phyloP scores from a whole-genome alignment of 331 rosid species.

The Phaseolus coccineus region DNA sequence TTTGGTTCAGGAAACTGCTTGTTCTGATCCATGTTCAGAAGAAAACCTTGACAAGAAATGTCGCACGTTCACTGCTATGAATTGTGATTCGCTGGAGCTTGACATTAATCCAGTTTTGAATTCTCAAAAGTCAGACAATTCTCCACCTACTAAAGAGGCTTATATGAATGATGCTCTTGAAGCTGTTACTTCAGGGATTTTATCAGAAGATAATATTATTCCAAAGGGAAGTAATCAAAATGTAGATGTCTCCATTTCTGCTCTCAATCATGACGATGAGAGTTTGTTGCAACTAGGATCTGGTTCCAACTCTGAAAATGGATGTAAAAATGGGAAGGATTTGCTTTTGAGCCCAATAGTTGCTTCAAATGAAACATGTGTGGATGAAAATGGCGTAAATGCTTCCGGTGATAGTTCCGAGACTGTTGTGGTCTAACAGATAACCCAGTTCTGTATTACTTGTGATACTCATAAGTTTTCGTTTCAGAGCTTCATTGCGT shows the following conservation, averaged over 20 bases:
- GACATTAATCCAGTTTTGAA: not conserved
- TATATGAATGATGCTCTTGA: slow-evolving; percentile 45
- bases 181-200: slow-evolving; percentile 51
- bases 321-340: slow-evolving; percentile 32
- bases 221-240: slow-evolving; percentile 44
- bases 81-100: not conserved
- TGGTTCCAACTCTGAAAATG: slow-evolving; percentile 46
- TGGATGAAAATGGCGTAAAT: slow-evolving; percentile 46
- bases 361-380: slow-evolving; percentile 46
- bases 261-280: slow-evolving; percentile 45
- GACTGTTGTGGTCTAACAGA: slow-evolving; percentile 43
- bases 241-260: slow-evolving; percentile 45
- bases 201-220: slow-evolving; percentile 39
- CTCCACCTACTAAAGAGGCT: slow-evolving; percentile 42
- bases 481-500: slow-evolving; percentile 35
- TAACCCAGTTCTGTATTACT: slow-evolving; percentile 41
- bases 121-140: slow-evolving; percentile 39
- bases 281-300: slow-evolving; percentile 47
- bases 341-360: slow-evolving; percentile 43
- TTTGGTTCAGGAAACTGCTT: slow-evolving; percentile 40
- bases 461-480: slow-evolving; percentile 24
- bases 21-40: slow-evolving; percentile 46
- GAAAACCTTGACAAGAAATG: slow-evolving; percentile 47
- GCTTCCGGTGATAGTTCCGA: slow-evolving; percentile 51
- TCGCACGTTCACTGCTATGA: slow-evolving; percentile 27